A percentile compares a stretch with the other conserved stretches of the same genome.
Evolutionary conservation across 805 yeast species (phyloP).

Genomic region (Candida sphagnicola): DNA sequence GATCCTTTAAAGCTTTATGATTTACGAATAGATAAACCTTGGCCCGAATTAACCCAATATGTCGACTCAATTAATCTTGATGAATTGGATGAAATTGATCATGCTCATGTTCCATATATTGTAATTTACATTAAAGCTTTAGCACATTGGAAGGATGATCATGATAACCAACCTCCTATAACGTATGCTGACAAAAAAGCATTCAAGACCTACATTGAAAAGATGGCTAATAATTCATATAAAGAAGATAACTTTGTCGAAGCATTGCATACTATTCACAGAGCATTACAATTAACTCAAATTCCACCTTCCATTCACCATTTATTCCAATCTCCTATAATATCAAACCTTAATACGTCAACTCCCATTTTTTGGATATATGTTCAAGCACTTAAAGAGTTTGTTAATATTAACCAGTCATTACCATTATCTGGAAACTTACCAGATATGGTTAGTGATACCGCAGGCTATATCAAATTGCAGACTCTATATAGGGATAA

Average conservation of each 20-base stretch:
- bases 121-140: constrained; percentile 56
- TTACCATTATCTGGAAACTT: constrained; percentile 73
- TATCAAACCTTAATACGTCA: constrained; percentile 13
- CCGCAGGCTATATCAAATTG: constrained; percentile 55
- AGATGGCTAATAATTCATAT: constrained; percentile 43
- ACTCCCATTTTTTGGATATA: constrained; percentile 58
- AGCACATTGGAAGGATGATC: constrained; percentile 34
- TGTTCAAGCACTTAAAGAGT: constrained; percentile 49
- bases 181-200: constrained; percentile 37
- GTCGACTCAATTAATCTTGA: constrained; percentile 50
- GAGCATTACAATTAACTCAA: constrained; percentile 34
- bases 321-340: constrained; percentile 12
- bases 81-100: constrained; percentile 39
- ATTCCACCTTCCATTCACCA: constrained; percentile 25
- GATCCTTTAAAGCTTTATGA: constrained; percentile 65
- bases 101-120: constrained; percentile 68
- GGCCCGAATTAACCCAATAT: constrained; percentile 60
- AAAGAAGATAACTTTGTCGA: constrained; percentile 46
- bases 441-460: constrained; percentile 87
- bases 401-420: constrained; percentile 32
- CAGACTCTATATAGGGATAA: constrained; percentile 56
- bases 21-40: constrained; percentile 63
- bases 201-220: constrained; percentile 33
- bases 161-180: constrained; percentile 28
- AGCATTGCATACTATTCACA: constrained; percentile 30